Evolutionary conservation across 805 yeast species (phyloP), one percentile per base, ranked within the genome.

Genomic region (Cyberlindnera samutprakarnensis): DNA sequence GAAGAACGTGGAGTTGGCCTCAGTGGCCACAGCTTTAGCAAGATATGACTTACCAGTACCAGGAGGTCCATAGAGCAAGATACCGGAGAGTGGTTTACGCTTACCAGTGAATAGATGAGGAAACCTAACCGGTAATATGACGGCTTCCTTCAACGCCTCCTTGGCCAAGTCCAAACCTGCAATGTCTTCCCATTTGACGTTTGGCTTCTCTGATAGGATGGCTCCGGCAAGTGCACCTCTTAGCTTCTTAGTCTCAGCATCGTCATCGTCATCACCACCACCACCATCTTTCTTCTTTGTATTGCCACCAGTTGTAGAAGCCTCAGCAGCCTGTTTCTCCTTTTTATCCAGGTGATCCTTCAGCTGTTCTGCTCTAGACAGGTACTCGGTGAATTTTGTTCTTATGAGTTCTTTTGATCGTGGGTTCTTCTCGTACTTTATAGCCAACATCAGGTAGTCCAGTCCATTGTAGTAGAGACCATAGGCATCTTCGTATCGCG

Each of bases 11-110:
- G 96, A 85, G 55, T 90, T 87, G 30, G 97, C 96, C 51, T 92
- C 98, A 0, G 98, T 92, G 17, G 98, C 98, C 7, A 92, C 97
- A 0, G 98, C 98, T 55, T 92, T 92, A 9, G 98, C 98, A 37
- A 92, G 64, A 52, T 79, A 92, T 2, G 97, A 90, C 53, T 92
- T 92, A 67, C 98, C 98, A 0, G 98, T 92, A 50, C 98, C 98
- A 3, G 98, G 98, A 14, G 94, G 94, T 0, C 94, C 94, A 50
- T 83, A 84, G 15, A 92, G 62, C 29, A 92, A 59, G 28, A 92
- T 90, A 27, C 98, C 98, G 6, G 84, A 68, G 3, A 90, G 78
- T 2, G 98, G 98, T 52, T 85, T 84, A 41, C 98, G 72, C 54
- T 86, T 90, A 1, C 98, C 98, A 8, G 81, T 85, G 61, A 92